A percentile compares a stretch with the other conserved stretches of the same genome.
Evolutionary conservation across 495 filamentous ascomycete genomes (phyloP).

Genomic region (Lepraria neglecta): DNA sequence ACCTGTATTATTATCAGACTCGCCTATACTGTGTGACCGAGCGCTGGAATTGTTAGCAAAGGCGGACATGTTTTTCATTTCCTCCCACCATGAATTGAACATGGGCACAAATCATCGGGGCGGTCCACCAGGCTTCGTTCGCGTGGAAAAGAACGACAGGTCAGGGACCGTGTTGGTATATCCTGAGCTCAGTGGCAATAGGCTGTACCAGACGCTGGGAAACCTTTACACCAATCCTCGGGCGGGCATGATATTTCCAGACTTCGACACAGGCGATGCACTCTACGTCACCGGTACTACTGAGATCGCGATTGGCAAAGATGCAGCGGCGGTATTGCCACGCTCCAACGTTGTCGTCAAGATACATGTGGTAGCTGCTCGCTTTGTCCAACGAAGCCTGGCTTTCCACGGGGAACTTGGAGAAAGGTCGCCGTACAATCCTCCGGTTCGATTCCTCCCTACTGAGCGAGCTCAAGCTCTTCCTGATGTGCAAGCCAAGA

Average conservation of each 20-base stretch:
- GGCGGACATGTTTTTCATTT: slow-evolving; percentile 72
- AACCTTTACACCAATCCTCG: slow-evolving; percentile 60
- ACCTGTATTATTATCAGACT: slow-evolving; percentile 47
- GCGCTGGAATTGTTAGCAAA: slow-evolving; percentile 55
- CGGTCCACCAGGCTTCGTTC: slow-evolving; percentile 65
- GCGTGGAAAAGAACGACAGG: slow-evolving; percentile 51
- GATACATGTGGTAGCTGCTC: slow-evolving; percentile 52
- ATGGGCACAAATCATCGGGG: slow-evolving; percentile 88
- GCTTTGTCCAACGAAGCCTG: slow-evolving; percentile 57
- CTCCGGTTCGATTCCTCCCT: slow-evolving; percentile 49
- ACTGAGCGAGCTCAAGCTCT: slow-evolving; percentile 41
- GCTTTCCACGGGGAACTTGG: slow-evolving; percentile 56
- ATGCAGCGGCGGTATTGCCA: slow-evolving; percentile 53
- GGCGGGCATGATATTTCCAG: slow-evolving; percentile 61
- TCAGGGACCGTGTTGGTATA: slow-evolving; percentile 53
- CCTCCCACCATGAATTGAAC: slow-evolving; percentile 49
- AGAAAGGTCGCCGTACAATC: slow-evolving; percentile 67
- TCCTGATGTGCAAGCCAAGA: slow-evolving; percentile 23
- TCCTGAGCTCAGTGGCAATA: slow-evolving; percentile 76
- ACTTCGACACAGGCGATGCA: slow-evolving; percentile 63
- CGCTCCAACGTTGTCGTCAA: slow-evolving; percentile 66
- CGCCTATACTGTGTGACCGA: slow-evolving; percentile 35
- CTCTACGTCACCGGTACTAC: slow-evolving; percentile 64
- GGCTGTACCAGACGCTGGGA: slow-evolving; percentile 74
- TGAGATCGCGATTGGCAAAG: slow-evolving; percentile 55